Base-by-base conservation (phyloP, 257 asterid species). In the Solanum verrucosum region DNA sequence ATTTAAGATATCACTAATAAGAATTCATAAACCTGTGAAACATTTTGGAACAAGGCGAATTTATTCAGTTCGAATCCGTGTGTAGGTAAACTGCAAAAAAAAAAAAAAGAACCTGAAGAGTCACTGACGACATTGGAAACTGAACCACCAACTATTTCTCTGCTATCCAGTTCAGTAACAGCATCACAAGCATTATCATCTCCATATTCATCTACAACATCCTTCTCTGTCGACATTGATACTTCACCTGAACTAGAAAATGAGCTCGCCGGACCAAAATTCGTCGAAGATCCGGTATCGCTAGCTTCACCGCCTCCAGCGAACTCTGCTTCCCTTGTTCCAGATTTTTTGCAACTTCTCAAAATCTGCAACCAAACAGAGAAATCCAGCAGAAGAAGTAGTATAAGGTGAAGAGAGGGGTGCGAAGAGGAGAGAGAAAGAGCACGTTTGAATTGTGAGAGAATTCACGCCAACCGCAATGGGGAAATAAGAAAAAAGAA, bases 161-260 rank as follows among this genome's bases (percentile, higher is more conserved):
- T 31, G 23, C 25, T 59, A 38, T 73, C 79, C 63, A 38, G 35
- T 3, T 87, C 87, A 46, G 71, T 73, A 74, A n/a, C 75, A 52
- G 68, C 81, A 34, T 60, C 70, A 29, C 87, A 83, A 63, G 46
- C 88, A 27, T 56, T 87, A 11, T 71, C 74, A 89, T 91, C 84
- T 46, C 84, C 74, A 75, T 85, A 86, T n/a, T 79, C 85, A 49
- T 88, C 87, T 83, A 84, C 90, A 84, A 63, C 89, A 90, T 88
- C 93, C 85, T 90, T 91, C 91, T 92, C 92, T 79, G 87, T 68
- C 87, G 89, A 90, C 79, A 91, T 87, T 59, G 95, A 90, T 83
- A 89, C 93, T 88, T 94, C 97, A 63, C 79, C 78, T 44, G 98
- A 91, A 88, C 92, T 92, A 74, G 92, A 88, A 18, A 93, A 88